Conservation (phyloP, 2,329 filamentous ascomycete species). For the Claviceps sp. region DNA sequence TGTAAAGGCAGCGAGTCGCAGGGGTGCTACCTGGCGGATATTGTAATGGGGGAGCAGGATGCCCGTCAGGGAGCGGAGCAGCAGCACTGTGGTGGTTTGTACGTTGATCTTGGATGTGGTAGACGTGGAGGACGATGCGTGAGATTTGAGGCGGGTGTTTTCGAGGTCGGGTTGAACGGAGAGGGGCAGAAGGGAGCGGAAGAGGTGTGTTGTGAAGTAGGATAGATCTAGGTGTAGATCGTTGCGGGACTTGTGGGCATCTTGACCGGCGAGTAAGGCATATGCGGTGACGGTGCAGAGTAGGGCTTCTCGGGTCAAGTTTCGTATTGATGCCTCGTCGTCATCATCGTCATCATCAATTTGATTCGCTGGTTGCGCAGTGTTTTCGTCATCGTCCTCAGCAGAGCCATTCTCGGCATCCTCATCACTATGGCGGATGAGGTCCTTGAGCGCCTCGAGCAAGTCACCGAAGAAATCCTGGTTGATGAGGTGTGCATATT, state of each 20-base stretch:
- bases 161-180: slow-evolving; percentile 79
- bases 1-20: slow-evolving; percentile 79
- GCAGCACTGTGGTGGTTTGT: slow-evolving; percentile 83
- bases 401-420: slow-evolving; percentile 32
- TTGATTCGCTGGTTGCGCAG: background rate
- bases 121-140: slow-evolving; percentile 22
- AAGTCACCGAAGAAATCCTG: slow-evolving; percentile 98
- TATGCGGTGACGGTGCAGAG: slow-evolving; percentile 95
- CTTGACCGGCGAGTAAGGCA: slow-evolving; percentile 88
- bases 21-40: slow-evolving; percentile 61
- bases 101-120: slow-evolving; percentile 66
- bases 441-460: slow-evolving; percentile 83
- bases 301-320: slow-evolving; percentile 73
- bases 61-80: slow-evolving; percentile 73
- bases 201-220: slow-evolving; percentile 92
- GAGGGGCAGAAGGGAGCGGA: slow-evolving; percentile 67
- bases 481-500: slow-evolving; percentile 94
- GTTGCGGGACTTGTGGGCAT: slow-evolving; percentile 71
- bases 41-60: slow-evolving; percentile 66
- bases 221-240: slow-evolving; percentile 79
- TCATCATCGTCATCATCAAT: slow-evolving; percentile 15
- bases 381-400: slow-evolving; percentile 14
- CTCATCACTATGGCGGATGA: slow-evolving; percentile 64
- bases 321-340: slow-evolving; percentile 40
- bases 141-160: slow-evolving; percentile 39